These are phyloP conservation scores for Tympanopsis confertula DNA, from an alignment of 2,329 filamentous ascomycete genomes.

Conservation along the genomic window DNA sequence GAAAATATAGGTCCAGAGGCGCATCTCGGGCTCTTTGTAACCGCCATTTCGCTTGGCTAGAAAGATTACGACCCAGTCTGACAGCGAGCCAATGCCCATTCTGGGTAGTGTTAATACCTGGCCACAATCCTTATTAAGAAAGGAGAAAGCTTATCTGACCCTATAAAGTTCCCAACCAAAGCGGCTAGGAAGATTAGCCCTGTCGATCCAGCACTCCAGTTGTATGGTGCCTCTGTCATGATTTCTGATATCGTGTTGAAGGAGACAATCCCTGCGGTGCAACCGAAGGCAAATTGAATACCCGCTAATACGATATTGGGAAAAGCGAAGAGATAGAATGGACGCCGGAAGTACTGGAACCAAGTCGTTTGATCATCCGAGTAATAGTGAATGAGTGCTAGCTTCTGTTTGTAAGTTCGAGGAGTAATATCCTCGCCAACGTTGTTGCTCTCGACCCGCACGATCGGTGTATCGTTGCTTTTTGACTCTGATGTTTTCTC, in stretches of 20 bases:
- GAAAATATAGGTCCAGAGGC: slow-evolving; percentile 19
- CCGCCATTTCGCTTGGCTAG: slow-evolving; percentile 19
- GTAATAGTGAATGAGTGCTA: slow-evolving; percentile 10
- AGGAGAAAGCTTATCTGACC: slow-evolving; percentile 5
- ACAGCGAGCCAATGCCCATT: slow-evolving; percentile 17
- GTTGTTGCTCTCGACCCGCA: not conserved
- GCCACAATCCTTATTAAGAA: slow-evolving; percentile 23
- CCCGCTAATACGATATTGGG: slow-evolving; percentile 24
- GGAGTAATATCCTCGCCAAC: slow-evolving; percentile 5
- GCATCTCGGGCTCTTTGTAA: slow-evolving; percentile 23
- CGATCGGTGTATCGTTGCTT: not conserved
- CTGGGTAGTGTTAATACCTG: not conserved
- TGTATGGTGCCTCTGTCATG: slow-evolving; percentile 6
- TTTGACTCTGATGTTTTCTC: too few relatives aligned
- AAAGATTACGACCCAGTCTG: slow-evolving; percentile 16
- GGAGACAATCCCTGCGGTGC: slow-evolving; percentile 23
- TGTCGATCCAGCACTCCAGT: slow-evolving; percentile 5
- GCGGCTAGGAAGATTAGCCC: slow-evolving; percentile 18
- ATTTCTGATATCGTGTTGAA: slow-evolving; percentile 24
- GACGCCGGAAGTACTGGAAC: slow-evolving; percentile 23
- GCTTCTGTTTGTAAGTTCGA: slow-evolving; percentile 8
- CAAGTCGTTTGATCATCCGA: slow-evolving; percentile 22
- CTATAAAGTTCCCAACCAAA: slow-evolving; percentile 17
- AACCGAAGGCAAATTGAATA: slow-evolving; percentile 25
- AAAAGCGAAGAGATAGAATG: slow-evolving; percentile 23